Conservation (phyloP, 306 rosid species). For the Glycine latifolia region DNA sequence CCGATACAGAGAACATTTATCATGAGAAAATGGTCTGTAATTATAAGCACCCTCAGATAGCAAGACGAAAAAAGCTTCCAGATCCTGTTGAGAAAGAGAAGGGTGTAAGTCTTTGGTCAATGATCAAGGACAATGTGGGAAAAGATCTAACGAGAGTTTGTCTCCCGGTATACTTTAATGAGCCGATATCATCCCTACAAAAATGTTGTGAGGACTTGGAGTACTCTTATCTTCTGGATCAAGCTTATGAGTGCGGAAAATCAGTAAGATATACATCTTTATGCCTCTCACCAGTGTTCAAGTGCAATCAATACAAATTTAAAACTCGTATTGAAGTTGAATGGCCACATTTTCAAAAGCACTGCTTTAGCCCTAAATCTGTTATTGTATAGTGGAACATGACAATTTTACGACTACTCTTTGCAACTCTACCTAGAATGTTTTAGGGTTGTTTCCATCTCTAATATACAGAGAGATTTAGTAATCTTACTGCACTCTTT, state of each 20-base stretch:
- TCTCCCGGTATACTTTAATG: slow-evolving; percentile 96
- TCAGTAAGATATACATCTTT: slow-evolving; percentile 59
- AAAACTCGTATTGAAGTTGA: neutral
- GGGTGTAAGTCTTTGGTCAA: slow-evolving; percentile 95
- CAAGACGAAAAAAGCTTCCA: slow-evolving; percentile 87
- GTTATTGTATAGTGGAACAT: neutral
- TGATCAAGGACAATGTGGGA: slow-evolving; percentile 98
- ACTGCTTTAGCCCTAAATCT: neutral
- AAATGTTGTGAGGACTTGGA: slow-evolving; percentile 97
- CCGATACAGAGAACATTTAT: slow-evolving; percentile 56
- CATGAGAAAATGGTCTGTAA: slow-evolving; percentile 43
- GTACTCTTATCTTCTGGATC: slow-evolving; percentile 89
- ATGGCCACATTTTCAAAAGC: neutral
- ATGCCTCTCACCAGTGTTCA: slow-evolving; percentile 17
- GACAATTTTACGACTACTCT: neutral
- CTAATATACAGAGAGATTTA: neutral
- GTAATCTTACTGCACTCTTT: slow-evolving; percentile 3
- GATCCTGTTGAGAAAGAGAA: slow-evolving; percentile 96
- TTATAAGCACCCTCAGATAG: slow-evolving; percentile 55
- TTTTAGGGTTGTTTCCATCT: neutral
- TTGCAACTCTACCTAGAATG: neutral
- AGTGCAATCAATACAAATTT: slow-evolving; percentile 13
- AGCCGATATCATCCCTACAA: slow-evolving; percentile 96
- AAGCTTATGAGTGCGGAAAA: slow-evolving; percentile 85
- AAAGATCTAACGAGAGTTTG: slow-evolving; percentile 96